phyloP scores from a whole-genome alignment of 2,329 filamentous ascomycete species.

The Scedosporium dehoogii region DNA sequence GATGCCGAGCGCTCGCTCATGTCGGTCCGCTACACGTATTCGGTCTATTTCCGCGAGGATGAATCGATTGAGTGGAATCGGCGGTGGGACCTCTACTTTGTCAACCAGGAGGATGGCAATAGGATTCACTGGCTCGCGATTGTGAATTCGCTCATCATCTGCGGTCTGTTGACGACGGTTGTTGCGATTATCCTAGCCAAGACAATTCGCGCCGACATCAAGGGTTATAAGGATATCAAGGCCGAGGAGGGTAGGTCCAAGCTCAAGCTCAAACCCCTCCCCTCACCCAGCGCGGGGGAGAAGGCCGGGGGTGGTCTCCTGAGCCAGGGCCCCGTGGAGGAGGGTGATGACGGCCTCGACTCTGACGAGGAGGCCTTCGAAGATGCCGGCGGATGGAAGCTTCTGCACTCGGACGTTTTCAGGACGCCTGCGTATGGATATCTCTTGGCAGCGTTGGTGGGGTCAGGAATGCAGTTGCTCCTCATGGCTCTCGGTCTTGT shows the following conservation, averaged over 20 bases:
- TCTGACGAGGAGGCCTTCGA: constrained; percentile 62
- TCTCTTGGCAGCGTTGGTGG: constrained; percentile 69
- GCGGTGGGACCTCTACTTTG: constrained; percentile 84
- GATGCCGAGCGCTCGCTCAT: constrained; percentile 56
- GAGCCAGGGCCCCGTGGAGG: constrained; percentile 44
- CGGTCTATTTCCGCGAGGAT: constrained; percentile 82
- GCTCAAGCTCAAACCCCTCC: constrained; percentile 28
- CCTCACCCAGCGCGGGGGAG: constrained; percentile 24
- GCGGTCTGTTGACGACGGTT: constrained; percentile 65
- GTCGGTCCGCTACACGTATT: constrained; percentile 77
- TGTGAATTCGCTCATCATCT: constrained; percentile 77
- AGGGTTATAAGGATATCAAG: constrained; percentile 56
- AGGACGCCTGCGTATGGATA: constrained; percentile 60
- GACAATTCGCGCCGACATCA: constrained; percentile 71
- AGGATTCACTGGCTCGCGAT: constrained; percentile 85
- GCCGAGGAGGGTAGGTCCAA: constrained; percentile 57
- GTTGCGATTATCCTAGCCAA: constrained; percentile 73
- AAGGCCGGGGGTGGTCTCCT: constrained; percentile 50
- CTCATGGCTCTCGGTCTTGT: constrained; percentile 71
- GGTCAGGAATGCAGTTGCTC: constrained; percentile 77
- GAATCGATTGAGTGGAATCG: constrained; percentile 70
- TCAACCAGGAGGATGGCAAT: constrained; percentile 72
- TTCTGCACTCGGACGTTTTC: constrained; percentile 83
- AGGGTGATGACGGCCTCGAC: constrained; percentile 39
- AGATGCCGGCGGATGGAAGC: constrained; percentile 79